Evolutionary conservation across 164 flowering plant species (phyloP).

Genomic region (Tetrastigma voinierianum): DNA sequence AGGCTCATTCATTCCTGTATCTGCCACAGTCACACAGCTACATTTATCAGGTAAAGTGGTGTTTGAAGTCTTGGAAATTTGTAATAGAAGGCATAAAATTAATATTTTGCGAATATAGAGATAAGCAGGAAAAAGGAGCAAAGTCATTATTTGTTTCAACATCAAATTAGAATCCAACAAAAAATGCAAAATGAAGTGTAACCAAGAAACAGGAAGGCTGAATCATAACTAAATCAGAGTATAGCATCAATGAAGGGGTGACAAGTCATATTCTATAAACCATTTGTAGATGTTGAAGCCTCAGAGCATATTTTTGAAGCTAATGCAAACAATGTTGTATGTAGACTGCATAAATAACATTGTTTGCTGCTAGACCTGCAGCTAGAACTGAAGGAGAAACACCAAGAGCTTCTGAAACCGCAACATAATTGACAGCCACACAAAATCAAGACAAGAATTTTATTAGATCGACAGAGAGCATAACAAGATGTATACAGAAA

Average conservation of each 20-base stretch:
- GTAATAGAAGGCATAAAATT: too few relatives aligned
- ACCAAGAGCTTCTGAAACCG: slow-evolving; percentile 75
- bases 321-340: slow-evolving; percentile 74
- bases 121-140: too few relatives aligned
- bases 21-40: slow-evolving; percentile 28
- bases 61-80: too few relatives aligned
- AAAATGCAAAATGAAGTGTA: too few relatives aligned
- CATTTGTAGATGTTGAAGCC: slow-evolving; percentile 38
- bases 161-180: too few relatives aligned
- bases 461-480: not conserved
- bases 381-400: slow-evolving; percentile 83
- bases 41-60: too few relatives aligned
- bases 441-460: slow-evolving; percentile 13
- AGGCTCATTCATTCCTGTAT: slow-evolving; percentile 25
- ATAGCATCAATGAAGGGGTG: not conserved
- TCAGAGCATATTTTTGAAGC: slow-evolving; percentile 80
- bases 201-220: too few relatives aligned
- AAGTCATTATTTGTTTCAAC: too few relatives aligned
- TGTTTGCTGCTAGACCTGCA: slow-evolving; percentile 94
- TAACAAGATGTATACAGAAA: too few relatives aligned
- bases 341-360: slow-evolving; percentile 86
- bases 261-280: slow-evolving; percentile 25
- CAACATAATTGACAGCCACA: slow-evolving; percentile 89
- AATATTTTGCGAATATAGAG: too few relatives aligned
- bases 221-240: too few relatives aligned